Percentiles rank a stretch among this genome's conserved stretches.
Conservation (phyloP, 1,284 basidiomycete genomes). For the Singerocomus inundabilis region DNA sequence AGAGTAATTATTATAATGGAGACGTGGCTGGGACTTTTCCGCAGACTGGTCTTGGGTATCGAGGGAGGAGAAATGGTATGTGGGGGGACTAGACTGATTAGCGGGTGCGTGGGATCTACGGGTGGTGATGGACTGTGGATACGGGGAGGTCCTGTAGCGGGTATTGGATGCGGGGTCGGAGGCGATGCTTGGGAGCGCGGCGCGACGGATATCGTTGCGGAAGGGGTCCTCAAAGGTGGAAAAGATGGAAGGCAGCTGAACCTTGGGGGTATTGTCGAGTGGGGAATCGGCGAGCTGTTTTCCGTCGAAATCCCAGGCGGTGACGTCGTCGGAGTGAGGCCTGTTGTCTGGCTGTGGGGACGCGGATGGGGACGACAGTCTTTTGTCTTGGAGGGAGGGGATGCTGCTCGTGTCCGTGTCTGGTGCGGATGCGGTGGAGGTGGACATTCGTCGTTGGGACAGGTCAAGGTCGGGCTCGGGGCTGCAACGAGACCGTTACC, state of each 20-base stretch:
- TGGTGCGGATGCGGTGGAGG: conserved; percentile 54
- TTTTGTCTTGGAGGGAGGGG: conserved; percentile 58
- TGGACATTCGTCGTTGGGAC: conserved; percentile 58
- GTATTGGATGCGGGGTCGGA: conserved; percentile 46
- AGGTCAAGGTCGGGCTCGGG: conserved; percentile 47
- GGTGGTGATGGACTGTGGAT: conserved; percentile 40
- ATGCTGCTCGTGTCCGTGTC: conserved; percentile 60
- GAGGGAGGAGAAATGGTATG: conserved; percentile 57
- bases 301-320: conserved; percentile 40
- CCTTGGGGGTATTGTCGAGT: conserved; percentile 47
- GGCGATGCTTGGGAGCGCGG: conserved; percentile 60
- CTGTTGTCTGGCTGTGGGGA: conserved; percentile 52
- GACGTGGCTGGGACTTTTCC: conserved; percentile 43
- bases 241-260: conserved; percentile 72
- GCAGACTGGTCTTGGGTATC: conserved; percentile 38
- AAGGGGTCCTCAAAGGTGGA: conserved; percentile 63
- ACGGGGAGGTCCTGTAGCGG: conserved; percentile 46
- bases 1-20: conserved; percentile 41
- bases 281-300: conserved; percentile 30
- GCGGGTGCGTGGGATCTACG: conserved; percentile 46
- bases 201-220: conserved; percentile 54
- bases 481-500: conserved; percentile 25
- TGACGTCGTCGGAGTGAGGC: conserved; percentile 34
- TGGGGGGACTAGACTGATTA: conserved; percentile 46
- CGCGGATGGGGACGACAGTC: conserved; percentile 48